These are phyloP conservation scores for Omphalotus guepiniiformis DNA, from an alignment of 768 basidiomycete genomes.

Conservation along the genomic window DNA sequence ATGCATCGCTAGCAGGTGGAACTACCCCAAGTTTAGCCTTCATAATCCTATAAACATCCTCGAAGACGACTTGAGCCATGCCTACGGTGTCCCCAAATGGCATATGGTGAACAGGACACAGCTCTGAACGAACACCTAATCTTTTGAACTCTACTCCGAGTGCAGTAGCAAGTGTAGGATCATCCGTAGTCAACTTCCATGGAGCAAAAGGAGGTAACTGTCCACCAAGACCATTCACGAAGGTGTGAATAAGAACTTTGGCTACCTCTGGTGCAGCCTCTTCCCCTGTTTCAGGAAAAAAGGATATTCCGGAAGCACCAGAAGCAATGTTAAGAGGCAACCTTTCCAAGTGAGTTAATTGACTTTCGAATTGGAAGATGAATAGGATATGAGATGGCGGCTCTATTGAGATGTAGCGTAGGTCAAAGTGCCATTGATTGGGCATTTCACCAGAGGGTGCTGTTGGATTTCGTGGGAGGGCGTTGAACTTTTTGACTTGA, in stretches of 20 bases:
- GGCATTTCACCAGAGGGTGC: slow-evolving; percentile 17
- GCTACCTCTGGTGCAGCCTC: slow-evolving; percentile 27
- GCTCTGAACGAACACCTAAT: slow-evolving; percentile 19
- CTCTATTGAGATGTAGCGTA: slow-evolving; percentile 30
- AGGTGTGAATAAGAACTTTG: slow-evolving; percentile 24
- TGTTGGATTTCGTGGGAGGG: slow-evolving; percentile 16
- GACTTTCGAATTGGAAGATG: slow-evolving; percentile 24
- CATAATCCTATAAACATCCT: neutral
- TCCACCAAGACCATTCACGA: slow-evolving; percentile 15
- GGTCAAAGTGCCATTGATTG: slow-evolving; percentile 32
- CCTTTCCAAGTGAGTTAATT: slow-evolving; percentile 20
- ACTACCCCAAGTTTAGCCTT: neutral
- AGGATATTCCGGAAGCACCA: slow-evolving; percentile 14
- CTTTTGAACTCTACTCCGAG: slow-evolving; percentile 25
- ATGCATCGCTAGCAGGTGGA: neutral
- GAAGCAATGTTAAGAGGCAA: slow-evolving; percentile 17
- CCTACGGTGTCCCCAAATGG: neutral
- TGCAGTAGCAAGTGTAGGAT: slow-evolving; percentile 19
- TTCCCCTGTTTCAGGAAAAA: slow-evolving; percentile 27
- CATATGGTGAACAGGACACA: slow-evolving; percentile 22
- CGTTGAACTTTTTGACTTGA: slow-evolving; percentile 22
- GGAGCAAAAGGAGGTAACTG: slow-evolving; percentile 13
- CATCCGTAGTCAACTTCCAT: slow-evolving; percentile 24
- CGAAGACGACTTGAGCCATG: neutral
- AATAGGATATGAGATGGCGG: slow-evolving; percentile 27